A percentile compares a stretch with the other conserved stretches of the same genome.
Conservation (phyloP, 2,329 filamentous ascomycete genomes). For the Dactylonectria macrodidyma region DNA sequence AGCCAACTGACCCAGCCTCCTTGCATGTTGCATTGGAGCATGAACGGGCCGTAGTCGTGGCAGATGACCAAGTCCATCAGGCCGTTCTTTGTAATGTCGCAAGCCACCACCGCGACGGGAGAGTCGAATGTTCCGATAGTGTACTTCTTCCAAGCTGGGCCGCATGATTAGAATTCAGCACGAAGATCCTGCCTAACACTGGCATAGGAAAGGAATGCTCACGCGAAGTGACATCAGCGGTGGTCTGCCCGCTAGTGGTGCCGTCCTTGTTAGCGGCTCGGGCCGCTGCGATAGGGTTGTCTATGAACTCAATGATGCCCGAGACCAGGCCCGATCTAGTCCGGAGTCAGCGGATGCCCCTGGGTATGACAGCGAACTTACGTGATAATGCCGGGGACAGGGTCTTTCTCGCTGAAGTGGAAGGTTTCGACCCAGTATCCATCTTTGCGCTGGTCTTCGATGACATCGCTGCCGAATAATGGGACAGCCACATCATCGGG, state of each 20-base stretch:
- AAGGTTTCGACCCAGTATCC: slow-evolving; percentile 3
- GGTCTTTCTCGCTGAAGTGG: background rate
- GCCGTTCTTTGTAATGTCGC: background rate
- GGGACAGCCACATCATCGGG: background rate
- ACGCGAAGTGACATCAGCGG: background rate
- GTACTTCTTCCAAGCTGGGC: background rate
- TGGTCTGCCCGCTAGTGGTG: too few relatives aligned
- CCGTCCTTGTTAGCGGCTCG: background rate
- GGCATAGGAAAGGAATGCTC: background rate
- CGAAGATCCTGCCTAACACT: background rate
- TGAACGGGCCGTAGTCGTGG: background rate
- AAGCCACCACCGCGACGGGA: background rate
- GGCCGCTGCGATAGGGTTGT: slow-evolving; percentile 1
- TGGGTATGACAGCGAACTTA: background rate
- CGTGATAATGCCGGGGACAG: slow-evolving; percentile 7
- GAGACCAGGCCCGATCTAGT: background rate
- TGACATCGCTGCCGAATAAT: background rate
- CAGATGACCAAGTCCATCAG: background rate
- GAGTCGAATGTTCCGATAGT: background rate
- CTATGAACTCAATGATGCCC: background rate
- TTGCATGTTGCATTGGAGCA: background rate
- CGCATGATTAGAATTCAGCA: background rate
- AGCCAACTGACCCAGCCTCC: background rate
- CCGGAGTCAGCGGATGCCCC: too few relatives aligned
- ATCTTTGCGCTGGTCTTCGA: background rate